Conservation (phyloP, 2,329 filamentous ascomycete genomes). For the Ramularia collo-cygni region DNA sequence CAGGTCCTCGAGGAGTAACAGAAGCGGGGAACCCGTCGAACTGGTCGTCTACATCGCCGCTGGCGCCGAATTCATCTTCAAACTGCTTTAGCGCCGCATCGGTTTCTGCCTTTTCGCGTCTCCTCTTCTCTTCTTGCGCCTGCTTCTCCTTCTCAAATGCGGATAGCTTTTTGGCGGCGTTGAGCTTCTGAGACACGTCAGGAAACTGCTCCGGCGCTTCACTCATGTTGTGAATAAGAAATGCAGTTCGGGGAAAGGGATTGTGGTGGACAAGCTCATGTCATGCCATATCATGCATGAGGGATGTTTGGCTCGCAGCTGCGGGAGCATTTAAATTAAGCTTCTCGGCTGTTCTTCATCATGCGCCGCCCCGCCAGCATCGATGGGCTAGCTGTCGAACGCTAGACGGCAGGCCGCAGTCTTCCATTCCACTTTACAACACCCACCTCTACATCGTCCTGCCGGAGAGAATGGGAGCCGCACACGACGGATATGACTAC, state of each 20-base stretch:
- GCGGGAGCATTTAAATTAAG: too few relatives aligned
- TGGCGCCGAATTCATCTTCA: conserved; percentile 61
- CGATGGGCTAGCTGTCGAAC: not conserved
- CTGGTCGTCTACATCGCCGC: conserved; percentile 36
- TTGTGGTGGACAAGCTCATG: too few relatives aligned
- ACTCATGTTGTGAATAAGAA: too few relatives aligned
- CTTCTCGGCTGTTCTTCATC: too few relatives aligned
- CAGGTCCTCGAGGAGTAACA: conserved; percentile 38
- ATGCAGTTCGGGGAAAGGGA: too few relatives aligned
- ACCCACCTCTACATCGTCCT: not conserved
- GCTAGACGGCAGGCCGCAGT: not conserved
- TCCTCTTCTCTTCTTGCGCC: conserved; percentile 81
- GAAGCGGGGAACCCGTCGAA: conserved; percentile 17
- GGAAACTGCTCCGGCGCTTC: conserved; percentile 49
- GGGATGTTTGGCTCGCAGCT: too few relatives aligned
- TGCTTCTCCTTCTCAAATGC: conserved; percentile 83
- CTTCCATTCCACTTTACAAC: conserved; percentile 1
- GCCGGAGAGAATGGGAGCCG: conserved; percentile 2
- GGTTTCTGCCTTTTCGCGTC: conserved; percentile 77
- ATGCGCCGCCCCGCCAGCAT: conserved; percentile 2
- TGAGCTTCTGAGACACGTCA: conserved; percentile 66
- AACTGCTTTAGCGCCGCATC: conserved; percentile 83
- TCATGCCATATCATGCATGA: too few relatives aligned
- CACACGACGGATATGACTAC: conserved; percentile 5
- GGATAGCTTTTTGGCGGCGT: conserved; percentile 72